Evolutionary conservation across 2,329 filamentous ascomycete genomes (phyloP).

Genomic region (Penicillium hordei): DNA sequence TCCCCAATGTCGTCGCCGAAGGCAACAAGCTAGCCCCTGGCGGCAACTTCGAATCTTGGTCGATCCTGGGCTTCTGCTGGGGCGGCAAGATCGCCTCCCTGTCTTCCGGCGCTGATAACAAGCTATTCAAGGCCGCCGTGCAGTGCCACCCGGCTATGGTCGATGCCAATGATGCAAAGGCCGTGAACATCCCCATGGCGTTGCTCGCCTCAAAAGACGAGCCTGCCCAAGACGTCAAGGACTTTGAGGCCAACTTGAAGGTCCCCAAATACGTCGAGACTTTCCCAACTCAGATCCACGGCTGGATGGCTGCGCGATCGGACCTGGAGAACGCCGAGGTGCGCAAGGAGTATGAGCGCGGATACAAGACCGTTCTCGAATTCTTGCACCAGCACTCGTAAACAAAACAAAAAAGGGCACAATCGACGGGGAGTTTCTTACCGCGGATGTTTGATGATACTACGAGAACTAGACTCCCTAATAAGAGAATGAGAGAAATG

Average conservation of each 20-base stretch:
- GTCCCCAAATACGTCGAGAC: constrained; percentile 46
- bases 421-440: not conserved
- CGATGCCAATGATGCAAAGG: constrained; percentile 57
- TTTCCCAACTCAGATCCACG: constrained; percentile 46
- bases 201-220: constrained; percentile 61
- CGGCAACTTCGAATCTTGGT: constrained; percentile 54
- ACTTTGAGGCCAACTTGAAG: constrained; percentile 41
- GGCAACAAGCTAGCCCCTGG: constrained; percentile 48
- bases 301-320: constrained; percentile 49
- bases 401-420: not conserved
- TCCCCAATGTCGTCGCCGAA: constrained; percentile 57
- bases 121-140: constrained; percentile 57
- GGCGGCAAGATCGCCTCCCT: constrained; percentile 59
- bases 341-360: constrained; percentile 46
- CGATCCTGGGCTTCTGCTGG: constrained; percentile 63
- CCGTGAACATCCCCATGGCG: constrained; percentile 57
- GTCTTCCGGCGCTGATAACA: constrained; percentile 50
- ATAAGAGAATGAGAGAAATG: not conserved
- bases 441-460: not conserved
- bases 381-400: constrained; percentile 45
- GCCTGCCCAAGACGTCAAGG: constrained; percentile 48
- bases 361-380: constrained; percentile 42
- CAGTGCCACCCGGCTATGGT: constrained; percentile 62
- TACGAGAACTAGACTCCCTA: not conserved
- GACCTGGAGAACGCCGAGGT: constrained; percentile 43